Percentiles rank a stretch among this genome's conserved stretches.
Conservation (phyloP, 2,329 filamentous ascomycete species). For the Pseudocercospora eumusae region DNA sequence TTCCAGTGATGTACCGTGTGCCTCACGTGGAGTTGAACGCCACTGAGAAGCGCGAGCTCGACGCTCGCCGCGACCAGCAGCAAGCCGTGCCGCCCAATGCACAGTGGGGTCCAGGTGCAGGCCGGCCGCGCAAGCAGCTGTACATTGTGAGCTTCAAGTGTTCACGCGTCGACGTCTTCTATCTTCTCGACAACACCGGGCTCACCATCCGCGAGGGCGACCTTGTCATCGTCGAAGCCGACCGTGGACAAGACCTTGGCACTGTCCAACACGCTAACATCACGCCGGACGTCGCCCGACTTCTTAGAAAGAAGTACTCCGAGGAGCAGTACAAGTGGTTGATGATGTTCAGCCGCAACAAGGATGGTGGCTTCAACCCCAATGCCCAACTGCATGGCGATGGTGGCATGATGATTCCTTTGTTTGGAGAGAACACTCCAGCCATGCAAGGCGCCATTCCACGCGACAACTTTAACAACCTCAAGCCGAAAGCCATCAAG, state of each 20-base stretch:
- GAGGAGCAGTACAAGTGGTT: conserved; percentile 98
- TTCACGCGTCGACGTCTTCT: conserved; percentile 91
- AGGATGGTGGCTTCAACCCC: conserved; percentile 38
- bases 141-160: conserved; percentile 97
- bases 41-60: conserved; percentile 31
- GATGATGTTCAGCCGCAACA: conserved; percentile 81
- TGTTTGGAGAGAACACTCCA: conserved; percentile 25
- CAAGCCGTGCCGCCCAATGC: conserved; percentile 34
- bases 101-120: conserved; percentile 40
- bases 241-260: conserved; percentile 91
- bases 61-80: conserved; percentile 26
- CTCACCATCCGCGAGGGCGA: conserved; percentile 88
- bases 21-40: conserved; percentile 34
- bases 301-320: conserved; percentile 84
- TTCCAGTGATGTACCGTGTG: conserved; percentile 37
- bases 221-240: conserved; percentile 94
- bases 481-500: conserved; percentile 96
- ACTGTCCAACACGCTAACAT: conserved; percentile 88
- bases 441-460: conserved; percentile 35
- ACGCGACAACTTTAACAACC: conserved; percentile 54
- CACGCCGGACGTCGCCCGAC: conserved; percentile 82
- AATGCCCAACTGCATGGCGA: conserved; percentile 39
- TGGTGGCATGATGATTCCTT: conserved; percentile 22
- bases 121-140: conserved; percentile 57
- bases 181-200: conserved; percentile 93